phyloP scores from a whole-genome alignment of 768 basidiomycete genomes.

The Tephrocybe sp. region DNA sequence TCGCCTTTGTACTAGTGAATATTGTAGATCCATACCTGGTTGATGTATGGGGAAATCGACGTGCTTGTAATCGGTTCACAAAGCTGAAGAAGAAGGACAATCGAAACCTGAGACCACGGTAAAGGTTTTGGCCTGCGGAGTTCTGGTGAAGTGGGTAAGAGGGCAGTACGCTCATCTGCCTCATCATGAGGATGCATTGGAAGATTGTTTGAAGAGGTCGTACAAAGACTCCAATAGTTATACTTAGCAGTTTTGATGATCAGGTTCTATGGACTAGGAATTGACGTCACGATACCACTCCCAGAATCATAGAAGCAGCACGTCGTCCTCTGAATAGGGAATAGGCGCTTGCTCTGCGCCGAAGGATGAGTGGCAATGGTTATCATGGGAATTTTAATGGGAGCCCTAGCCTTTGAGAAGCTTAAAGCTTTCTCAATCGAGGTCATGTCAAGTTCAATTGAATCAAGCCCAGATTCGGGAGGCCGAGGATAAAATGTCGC shows the following conservation, averaged over 20 bases:
- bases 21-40: conserved; percentile 37
- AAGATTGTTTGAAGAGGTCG: background rate
- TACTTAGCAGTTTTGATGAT: background rate
- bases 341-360: no score
- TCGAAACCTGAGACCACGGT: conserved; percentile 49
- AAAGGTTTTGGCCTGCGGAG: conserved; percentile 38
- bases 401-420: no score
- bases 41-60: conserved; percentile 63
- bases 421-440: no score
- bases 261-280: no score
- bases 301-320: no score
- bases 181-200: background rate
- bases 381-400: no score
- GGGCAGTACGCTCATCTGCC: conserved; percentile 35
- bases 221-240: background rate
- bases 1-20: background rate
- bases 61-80: conserved; percentile 55
- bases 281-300: no score
- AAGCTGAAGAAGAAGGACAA: conserved; percentile 48
- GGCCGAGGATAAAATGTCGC: no score
- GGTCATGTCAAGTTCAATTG: no score
- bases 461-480: no score
- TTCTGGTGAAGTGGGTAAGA: conserved; percentile 24
- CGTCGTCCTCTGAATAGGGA: no score
- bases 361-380: no score